phyloP scores from a whole-genome alignment of 2,329 filamentous ascomycete species.

The Coniochaeta prunicola region DNA sequence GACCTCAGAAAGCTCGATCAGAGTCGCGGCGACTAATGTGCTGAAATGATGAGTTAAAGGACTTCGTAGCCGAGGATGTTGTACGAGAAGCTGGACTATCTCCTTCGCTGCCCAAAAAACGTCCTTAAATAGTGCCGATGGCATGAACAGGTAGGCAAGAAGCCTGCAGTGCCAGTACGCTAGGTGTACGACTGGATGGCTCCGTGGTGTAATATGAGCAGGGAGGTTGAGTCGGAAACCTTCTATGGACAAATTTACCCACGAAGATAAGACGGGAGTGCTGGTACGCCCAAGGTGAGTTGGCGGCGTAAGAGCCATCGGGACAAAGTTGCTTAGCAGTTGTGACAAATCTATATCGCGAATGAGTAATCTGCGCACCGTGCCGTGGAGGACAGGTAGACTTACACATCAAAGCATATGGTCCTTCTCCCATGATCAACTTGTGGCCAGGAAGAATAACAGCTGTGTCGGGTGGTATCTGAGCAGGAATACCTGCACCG shows the following conservation, averaged over 20 bases:
- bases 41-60: conserved; percentile 63
- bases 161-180: conserved; percentile 65
- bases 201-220: conserved; percentile 41
- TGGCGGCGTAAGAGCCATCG: conserved; percentile 34
- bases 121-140: conserved; percentile 46
- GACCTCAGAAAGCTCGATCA: conserved; percentile 51
- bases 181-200: conserved; percentile 53
- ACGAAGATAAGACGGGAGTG: conserved; percentile 35
- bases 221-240: conserved; percentile 60
- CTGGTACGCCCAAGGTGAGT: conserved; percentile 32
- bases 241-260: conserved; percentile 53
- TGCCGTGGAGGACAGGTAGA: conserved; percentile 12
- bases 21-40: conserved; percentile 50
- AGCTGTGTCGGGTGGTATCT: conserved; percentile 56
- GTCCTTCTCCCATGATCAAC: conserved; percentile 51
- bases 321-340: conserved; percentile 38
- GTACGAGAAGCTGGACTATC: conserved; percentile 49
- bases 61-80: conserved; percentile 46
- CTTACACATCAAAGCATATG: conserved; percentile 60
- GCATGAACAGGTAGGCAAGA: conserved; percentile 53
- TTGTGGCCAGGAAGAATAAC: conserved; percentile 54
- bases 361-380: not conserved
- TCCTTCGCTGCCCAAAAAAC: conserved; percentile 54
- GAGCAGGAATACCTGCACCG: conserved; percentile 54
- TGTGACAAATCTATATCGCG: conserved; percentile 14